Evolutionary conservation across 2,329 filamentous ascomycete species (phyloP).

Genomic region (Aspergillus tamarii): DNA sequence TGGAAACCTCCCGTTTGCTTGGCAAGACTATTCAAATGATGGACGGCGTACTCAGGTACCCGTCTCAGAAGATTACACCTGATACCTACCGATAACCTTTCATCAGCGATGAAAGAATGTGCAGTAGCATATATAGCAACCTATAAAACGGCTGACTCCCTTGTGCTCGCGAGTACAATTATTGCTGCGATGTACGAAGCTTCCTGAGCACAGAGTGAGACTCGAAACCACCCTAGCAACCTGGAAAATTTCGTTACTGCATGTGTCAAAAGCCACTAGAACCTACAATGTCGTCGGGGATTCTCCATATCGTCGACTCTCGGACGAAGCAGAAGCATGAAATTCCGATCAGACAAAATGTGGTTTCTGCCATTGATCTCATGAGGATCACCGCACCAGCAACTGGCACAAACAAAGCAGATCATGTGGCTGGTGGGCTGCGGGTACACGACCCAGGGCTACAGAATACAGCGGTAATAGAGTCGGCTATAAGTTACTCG

Average conservation of each 20-base stretch:
- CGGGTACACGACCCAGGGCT: conserved; percentile 39
- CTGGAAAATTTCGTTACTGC: not conserved
- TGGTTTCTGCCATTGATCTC: conserved; percentile 32
- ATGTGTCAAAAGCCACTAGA: not conserved
- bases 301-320: conserved; percentile 30
- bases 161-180: not conserved
- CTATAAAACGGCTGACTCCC: not conserved
- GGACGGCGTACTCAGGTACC: not conserved
- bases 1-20: not conserved
- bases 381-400: conserved; percentile 29
- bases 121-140: not conserved
- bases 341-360: conserved; percentile 34
- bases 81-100: not conserved
- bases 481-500: conserved; percentile 38
- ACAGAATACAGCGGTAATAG: conserved; percentile 36
- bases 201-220: not conserved
- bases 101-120: not conserved
- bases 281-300: conserved; percentile 20
- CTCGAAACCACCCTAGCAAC: not conserved
- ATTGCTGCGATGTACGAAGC: not conserved
- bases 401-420: conserved; percentile 20
- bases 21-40: not conserved
- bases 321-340: conserved; percentile 32
- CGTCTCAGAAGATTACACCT: not conserved
- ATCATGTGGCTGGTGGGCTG: conserved; percentile 31